Evolutionary conservation across 2,329 filamentous ascomycete species (phyloP), one percentile per base, ranked within the genome.

Genomic region (Talaromyces islandicus): DNA sequence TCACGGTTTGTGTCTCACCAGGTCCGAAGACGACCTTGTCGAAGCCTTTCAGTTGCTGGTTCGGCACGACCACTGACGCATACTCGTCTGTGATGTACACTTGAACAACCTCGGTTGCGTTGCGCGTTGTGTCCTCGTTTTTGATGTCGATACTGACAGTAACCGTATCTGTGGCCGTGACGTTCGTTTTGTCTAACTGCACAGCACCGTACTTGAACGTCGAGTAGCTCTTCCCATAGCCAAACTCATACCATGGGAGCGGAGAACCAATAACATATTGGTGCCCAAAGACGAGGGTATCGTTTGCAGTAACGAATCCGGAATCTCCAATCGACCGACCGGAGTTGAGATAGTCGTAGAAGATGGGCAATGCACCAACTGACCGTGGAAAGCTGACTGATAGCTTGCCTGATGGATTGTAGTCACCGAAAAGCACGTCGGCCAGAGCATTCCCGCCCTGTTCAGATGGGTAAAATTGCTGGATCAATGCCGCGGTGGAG

Each of bases 391-490:
- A 86, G 11, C 83, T 85, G 35, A 90, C 86, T 1, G 83, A 81
- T 12, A 89, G 80, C 69, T 84, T 87, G 43, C 87, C 87, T 1
- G 83, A 86, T 0, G 87, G 87, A 70, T 87, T 88, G 57, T 83
- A 81, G 58, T 84, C 77, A 27, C 87, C 87, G 66, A 85, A 87
- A 1, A 89, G 77, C 30, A 89, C 78, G 63, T 88, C 85, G 0
- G 87, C 87, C 1, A 89, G 78, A 1, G 86, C 87, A 61, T 85
- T 77, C 0, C 87, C 87, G 25, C 86, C 87, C 74, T 89, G 78
- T 66, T 90, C 87, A 0, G 85, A 87, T 7, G 87, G 86, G 66
- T 91, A 91, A 74, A 91, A 91, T 71, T 90, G 88, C 69, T 91
- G 88, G 0, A 91, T 76, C 0, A 91, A 80, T 0, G 86, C 87